Evolutionary conservation across 2,329 filamentous ascomycete species (phyloP).

Genomic region (Verticillium longisporum): DNA sequence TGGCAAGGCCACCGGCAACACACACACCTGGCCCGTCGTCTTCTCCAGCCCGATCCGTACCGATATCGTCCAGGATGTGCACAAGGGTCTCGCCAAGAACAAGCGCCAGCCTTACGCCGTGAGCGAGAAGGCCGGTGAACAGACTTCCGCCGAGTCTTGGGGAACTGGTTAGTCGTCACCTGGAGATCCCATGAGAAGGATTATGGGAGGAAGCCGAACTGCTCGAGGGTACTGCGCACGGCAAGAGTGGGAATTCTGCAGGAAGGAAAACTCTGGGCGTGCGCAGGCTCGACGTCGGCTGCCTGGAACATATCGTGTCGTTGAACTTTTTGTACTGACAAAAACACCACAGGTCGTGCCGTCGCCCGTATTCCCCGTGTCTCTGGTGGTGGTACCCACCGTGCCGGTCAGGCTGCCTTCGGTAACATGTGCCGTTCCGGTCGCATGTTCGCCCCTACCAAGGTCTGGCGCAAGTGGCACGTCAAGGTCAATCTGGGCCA

Average conservation of each 20-base stretch:
- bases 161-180: conserved; percentile 75
- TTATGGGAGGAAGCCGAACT: neutral
- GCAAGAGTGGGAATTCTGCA: neutral
- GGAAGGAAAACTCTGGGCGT: neutral
- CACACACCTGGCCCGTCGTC: conserved; percentile 90
- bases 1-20: conserved; percentile 84
- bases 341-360: conserved; percentile 67
- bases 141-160: conserved; percentile 99
- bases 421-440: conserved; percentile 99
- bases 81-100: conserved; percentile 99
- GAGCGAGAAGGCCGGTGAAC: conserved; percentile 99
- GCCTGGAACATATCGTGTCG: neutral
- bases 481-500: conserved; percentile 99
- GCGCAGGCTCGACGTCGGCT: neutral
- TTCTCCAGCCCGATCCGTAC: conserved; percentile 96
- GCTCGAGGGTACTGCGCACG: neutral
- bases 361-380: conserved; percentile 99
- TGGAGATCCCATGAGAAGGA: neutral
- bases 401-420: conserved; percentile 98
- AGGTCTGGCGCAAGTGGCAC: conserved; percentile 99
- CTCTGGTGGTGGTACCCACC: conserved; percentile 99
- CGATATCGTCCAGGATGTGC: conserved; percentile 98
- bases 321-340: conserved; percentile 6
- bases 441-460: conserved; percentile 99
- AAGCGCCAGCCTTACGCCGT: conserved; percentile 99